Base-by-base conservation (phyloP, 257 asterid genomes). In the Capsicum baccatum region DNA sequence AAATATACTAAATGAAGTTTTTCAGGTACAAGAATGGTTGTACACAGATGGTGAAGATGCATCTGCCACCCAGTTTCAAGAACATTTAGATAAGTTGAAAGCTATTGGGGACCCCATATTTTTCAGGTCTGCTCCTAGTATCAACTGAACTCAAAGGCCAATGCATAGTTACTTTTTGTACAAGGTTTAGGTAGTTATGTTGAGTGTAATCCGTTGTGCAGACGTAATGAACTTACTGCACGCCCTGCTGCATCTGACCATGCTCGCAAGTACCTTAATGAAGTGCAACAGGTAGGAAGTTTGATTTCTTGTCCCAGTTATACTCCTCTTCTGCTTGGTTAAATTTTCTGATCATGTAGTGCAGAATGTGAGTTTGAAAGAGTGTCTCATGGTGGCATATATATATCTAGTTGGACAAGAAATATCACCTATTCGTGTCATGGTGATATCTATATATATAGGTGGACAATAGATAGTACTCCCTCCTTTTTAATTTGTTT, bases 1-100 rank as follows among this genome's bases (percentile, higher is more conserved):
- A 82, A 67, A 10, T 52, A 17, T 52, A 67, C 63, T 78, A 33
- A 78, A 26, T 54, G 64, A 39, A 67, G 63, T 44, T 64, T 83
- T 87, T 87, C 91, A 97, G 99, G 98, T 90, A 78, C 96, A 97
- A 89, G 99, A 97, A 33, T 97, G 99, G 99, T 85, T 97, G 90
- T 97, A 97, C 86, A 94, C 96, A 87, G 99, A 97, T 87, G 99
- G 98, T 83, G 99, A 97, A 91, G 99, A 97, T 90, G 99, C 98
- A 85, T 91, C 97, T 88, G 98, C 97, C 70, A 63, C 92, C 85
- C 96, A 95, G 85, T 97, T 97, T 87, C 89, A 94, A 90, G 90
- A 93, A 87, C 97, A 89, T 71, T 88, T 95, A 85, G 97, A 97
- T 84, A 89, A 80, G 90, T 86, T 97, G 91, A 95, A 94, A 86